Evolutionary conservation across 164 flowering plant species (phyloP).

Genomic region (Stephania japonica): DNA sequence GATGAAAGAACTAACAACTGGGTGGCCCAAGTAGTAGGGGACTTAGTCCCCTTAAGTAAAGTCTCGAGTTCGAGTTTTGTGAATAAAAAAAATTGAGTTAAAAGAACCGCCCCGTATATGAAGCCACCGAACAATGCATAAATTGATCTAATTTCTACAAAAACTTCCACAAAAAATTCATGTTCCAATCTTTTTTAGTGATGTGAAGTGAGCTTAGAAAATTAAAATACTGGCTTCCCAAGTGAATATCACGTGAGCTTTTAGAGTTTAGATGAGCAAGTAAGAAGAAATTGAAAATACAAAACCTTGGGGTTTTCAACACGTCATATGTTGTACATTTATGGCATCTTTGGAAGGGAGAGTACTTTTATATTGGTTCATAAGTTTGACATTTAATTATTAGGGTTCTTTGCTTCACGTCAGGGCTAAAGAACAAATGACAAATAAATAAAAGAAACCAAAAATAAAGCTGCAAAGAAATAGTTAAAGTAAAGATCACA

Average conservation of each 20-base stretch:
- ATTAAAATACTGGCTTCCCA: no score
- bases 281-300: background rate
- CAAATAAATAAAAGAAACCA: background rate
- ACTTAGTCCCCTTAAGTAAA: no score
- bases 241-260: conserved; percentile 26
- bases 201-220: no score
- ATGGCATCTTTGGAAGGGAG: background rate
- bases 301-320: conserved; percentile 23
- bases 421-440: background rate
- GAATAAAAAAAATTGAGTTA: no score
- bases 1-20: no score
- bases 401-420: background rate
- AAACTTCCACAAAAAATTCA: no score
- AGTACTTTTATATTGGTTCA: background rate
- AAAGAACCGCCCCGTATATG: no score
- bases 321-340: background rate
- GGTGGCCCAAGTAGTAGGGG: no score
- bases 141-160: no score
- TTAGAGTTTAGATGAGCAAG: conserved; percentile 17
- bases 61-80: no score
- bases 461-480: conserved; percentile 30
- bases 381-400: background rate
- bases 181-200: no score
- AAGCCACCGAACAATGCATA: no score
- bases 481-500: conserved; percentile 18